Percentiles rank a stretch among this genome's conserved stretches.
phyloP scores from a whole-genome alignment of 2,329 filamentous ascomycete species.

The Talaromyces pinophilus region DNA sequence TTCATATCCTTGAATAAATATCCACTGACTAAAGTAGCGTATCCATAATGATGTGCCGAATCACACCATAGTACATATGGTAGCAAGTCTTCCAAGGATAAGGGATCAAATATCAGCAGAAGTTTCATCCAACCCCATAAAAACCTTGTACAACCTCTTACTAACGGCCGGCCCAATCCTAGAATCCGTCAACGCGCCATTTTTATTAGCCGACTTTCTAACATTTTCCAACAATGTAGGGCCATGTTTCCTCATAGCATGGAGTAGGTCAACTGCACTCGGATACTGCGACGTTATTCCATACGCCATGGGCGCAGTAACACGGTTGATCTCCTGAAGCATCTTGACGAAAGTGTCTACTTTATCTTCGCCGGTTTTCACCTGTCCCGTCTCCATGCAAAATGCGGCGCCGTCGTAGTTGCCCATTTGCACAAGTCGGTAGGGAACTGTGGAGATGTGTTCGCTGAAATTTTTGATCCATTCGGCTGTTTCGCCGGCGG shows the following conservation, averaged over 20 bases:
- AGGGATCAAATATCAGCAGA: constrained; percentile 45
- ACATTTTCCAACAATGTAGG: constrained; percentile 64
- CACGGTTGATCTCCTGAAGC: constrained; percentile 71
- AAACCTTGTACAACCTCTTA: constrained; percentile 52
- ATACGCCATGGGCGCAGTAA: constrained; percentile 71
- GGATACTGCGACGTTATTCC: constrained; percentile 66
- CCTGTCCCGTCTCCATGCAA: constrained; percentile 78
- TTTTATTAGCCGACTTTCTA: constrained; percentile 52
- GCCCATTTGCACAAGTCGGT: constrained; percentile 55
- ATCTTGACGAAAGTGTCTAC: constrained; percentile 71
- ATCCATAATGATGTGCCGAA: neutral
- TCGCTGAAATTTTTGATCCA: constrained; percentile 76
- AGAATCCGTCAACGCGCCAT: constrained; percentile 47
- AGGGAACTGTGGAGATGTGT: constrained; percentile 74
- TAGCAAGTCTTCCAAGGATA: neutral
- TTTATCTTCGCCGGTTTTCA: constrained; percentile 66
- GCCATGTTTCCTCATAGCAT: constrained; percentile 60
- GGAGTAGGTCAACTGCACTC: constrained; percentile 59
- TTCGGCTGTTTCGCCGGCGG: constrained; percentile 64
- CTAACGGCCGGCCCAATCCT: constrained; percentile 52
- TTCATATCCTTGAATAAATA: neutral
- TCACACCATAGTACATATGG: neutral
- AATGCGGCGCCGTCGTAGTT: constrained; percentile 58
- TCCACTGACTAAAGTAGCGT: neutral
- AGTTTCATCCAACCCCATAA: constrained; percentile 48